Evolutionary conservation across 2,329 filamentous ascomycete genomes (phyloP).

Genomic region (Geosmithia flava): DNA sequence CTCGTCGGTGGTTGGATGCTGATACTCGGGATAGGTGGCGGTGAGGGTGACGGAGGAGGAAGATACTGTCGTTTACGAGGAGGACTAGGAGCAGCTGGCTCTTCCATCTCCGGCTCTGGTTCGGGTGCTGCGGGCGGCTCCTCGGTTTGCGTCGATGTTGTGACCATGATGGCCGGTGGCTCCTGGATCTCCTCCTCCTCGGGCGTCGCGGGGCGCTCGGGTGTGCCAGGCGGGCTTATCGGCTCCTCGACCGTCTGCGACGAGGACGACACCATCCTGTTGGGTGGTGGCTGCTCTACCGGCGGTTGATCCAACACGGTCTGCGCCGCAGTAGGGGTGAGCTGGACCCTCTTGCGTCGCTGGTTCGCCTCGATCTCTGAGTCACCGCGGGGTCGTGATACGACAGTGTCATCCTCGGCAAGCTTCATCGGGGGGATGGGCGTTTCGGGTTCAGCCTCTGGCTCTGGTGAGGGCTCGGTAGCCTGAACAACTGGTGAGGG

Average conservation of each 20-base stretch:
- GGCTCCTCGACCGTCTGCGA: conserved; percentile 52
- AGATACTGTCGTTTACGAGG: too few relatives aligned
- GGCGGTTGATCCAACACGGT: conserved; percentile 11
- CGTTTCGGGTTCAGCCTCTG: conserved; percentile 22
- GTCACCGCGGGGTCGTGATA: conserved; percentile 28
- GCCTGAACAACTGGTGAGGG: conserved; percentile 50
- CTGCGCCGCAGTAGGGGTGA: conserved; percentile 38
- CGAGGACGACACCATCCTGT: conserved; percentile 48
- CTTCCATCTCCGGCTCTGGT: not conserved
- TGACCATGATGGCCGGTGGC: conserved; percentile 31
- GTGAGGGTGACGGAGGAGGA: conserved; percentile 16
- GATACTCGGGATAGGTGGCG: conserved; percentile 65
- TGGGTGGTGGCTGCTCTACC: conserved; percentile 14
- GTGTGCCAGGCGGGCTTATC: conserved; percentile 53
- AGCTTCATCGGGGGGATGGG: conserved; percentile 20
- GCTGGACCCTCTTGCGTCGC: conserved; percentile 54
- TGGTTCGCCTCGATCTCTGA: conserved; percentile 62
- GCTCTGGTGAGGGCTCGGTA: conserved; percentile 20
- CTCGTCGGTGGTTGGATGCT: conserved; percentile 82
- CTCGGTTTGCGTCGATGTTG: conserved; percentile 51
- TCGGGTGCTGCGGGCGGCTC: conserved; percentile 3
- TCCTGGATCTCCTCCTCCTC: too few relatives aligned
- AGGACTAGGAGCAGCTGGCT: too few relatives aligned
- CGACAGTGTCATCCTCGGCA: conserved; percentile 28
- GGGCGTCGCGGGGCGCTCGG: conserved; percentile 34